Percentiles rank a stretch among this genome's conserved stretches.
phyloP scores from a whole-genome alignment of 495 filamentous ascomycete genomes.

The Trichocladium antarcticum region DNA sequence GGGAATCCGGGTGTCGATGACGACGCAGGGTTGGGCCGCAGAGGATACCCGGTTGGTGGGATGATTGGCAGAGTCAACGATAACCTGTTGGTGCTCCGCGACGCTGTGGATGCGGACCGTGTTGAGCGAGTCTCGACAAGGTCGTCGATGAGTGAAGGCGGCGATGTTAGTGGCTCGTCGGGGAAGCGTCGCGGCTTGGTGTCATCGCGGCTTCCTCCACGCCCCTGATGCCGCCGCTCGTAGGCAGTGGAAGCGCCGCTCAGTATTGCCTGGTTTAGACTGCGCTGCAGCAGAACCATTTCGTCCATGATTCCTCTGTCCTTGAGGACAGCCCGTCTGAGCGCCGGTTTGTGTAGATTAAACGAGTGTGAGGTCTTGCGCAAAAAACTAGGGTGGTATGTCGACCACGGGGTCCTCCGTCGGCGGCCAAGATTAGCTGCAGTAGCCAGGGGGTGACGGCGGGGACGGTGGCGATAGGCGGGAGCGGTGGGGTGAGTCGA shows the following conservation, averaged over 20 bases:
- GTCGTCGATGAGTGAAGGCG: slow-evolving; percentile 17
- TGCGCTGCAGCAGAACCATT: slow-evolving; percentile 21
- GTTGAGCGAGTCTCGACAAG: slow-evolving; percentile 37
- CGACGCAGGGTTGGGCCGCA: slow-evolving; percentile 35
- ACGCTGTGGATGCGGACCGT: slow-evolving; percentile 44
- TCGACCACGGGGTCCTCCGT: slow-evolving; percentile 16
- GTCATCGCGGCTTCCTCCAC: slow-evolving; percentile 12
- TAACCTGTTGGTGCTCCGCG: slow-evolving; percentile 59
- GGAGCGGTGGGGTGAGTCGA: slow-evolving; percentile 17
- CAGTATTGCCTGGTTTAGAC: slow-evolving; percentile 21
- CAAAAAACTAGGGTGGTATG: slow-evolving; percentile 15
- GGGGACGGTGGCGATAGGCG: slow-evolving; percentile 17
- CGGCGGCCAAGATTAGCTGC: slow-evolving; percentile 20
- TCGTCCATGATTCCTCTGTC: slow-evolving; percentile 16
- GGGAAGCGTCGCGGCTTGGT: slow-evolving; percentile 14
- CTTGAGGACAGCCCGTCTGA: slow-evolving; percentile 7
- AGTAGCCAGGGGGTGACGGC: slow-evolving; percentile 11
- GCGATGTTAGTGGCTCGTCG: slow-evolving; percentile 17
- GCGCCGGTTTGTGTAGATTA: not conserved
- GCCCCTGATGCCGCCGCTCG: slow-evolving; percentile 7
- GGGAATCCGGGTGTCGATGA: slow-evolving; percentile 33
- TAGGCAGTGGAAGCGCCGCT: slow-evolving; percentile 12
- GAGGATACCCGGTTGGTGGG: slow-evolving; percentile 30
- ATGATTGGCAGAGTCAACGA: slow-evolving; percentile 71
- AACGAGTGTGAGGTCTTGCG: slow-evolving; percentile 20